Conservation (phyloP, 108 stramenopile genomes). For the Mediolabrus comicus region DNA sequence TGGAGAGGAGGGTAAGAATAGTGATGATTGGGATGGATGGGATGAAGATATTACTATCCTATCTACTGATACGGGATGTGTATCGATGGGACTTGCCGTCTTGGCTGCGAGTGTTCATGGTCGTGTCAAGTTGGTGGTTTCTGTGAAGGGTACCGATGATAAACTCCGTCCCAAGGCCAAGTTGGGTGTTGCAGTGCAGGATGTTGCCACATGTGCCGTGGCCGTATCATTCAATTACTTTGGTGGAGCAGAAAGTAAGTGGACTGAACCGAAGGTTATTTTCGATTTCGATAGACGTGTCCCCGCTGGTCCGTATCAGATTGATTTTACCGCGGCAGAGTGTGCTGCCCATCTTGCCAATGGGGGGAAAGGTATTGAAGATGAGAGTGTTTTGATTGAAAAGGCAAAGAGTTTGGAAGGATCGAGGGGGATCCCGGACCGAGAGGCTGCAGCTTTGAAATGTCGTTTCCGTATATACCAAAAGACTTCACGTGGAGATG, state of each 20-base stretch:
- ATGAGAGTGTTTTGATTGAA: conserved; percentile 49
- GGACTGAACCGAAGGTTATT: conserved; percentile 73
- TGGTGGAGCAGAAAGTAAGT: conserved; percentile 54
- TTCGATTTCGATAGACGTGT: conserved; percentile 92
- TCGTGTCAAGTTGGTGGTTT: conserved; percentile 49
- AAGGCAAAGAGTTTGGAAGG: conserved; percentile 67
- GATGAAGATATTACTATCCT: conserved; percentile 56
- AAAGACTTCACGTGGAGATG: conserved; percentile 59
- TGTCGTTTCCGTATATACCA: conserved; percentile 73
- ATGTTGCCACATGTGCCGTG: conserved; percentile 74
- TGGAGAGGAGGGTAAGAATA: conserved; percentile 20
- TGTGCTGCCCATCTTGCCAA: conserved; percentile 61
- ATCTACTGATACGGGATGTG: conserved; percentile 58
- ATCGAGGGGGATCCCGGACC: conserved; percentile 64
- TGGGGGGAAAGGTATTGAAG: conserved; percentile 13
- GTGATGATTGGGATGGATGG: conserved; percentile 67
- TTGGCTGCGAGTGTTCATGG: conserved; percentile 79
- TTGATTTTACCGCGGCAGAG: conserved; percentile 79
- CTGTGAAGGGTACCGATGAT: conserved; percentile 45
- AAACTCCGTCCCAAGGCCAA: conserved; percentile 58
- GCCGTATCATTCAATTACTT: conserved; percentile 74
- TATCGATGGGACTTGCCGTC: conserved; percentile 68
- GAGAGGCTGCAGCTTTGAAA: conserved; percentile 77
- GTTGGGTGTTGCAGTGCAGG: conserved; percentile 61
- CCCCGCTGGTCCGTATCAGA: conserved; percentile 80